A percentile compares a stretch with the other conserved stretches of the same genome.
Evolutionary conservation across 2,329 filamentous ascomycete genomes (phyloP).

Genomic region (Pseudophaeomoniella oleicola): DNA sequence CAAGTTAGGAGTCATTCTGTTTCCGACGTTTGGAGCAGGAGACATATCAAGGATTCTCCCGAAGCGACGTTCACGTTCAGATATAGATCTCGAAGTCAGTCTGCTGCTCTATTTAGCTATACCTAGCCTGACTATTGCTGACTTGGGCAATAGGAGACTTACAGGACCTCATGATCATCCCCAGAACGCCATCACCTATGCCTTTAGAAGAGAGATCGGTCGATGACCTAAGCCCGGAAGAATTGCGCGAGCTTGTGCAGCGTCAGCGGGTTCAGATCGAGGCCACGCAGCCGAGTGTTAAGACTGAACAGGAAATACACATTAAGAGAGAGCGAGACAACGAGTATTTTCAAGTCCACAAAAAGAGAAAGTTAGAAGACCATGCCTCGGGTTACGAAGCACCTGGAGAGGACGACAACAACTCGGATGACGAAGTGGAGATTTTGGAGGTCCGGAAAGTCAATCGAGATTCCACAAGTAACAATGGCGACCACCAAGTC

Average conservation of each 20-base stretch:
- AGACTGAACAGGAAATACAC: not conserved
- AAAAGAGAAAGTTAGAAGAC: not conserved
- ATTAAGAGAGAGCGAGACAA: not conserved
- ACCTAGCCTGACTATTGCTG: constrained; percentile 2
- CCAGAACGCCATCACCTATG: constrained; percentile 12
- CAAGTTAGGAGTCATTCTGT: no score
- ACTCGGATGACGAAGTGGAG: not conserved
- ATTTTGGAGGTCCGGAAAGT: no score
- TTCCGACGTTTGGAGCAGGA: no score
- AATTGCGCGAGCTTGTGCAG: constrained; percentile 11
- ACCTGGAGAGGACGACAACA: no score
- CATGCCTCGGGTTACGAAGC: no score
- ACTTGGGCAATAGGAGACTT: constrained; percentile 11
- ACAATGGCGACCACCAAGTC: no score
- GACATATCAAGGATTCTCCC: no score
- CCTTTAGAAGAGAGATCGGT: constrained; percentile 11
- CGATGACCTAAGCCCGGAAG: constrained; percentile 11
- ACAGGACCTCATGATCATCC: constrained; percentile 17
- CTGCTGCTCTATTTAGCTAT: no score
- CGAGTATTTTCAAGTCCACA: not conserved
- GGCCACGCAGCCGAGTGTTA: constrained; percentile 4
- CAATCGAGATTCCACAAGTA: no score
- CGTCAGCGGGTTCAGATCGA: constrained; percentile 6
- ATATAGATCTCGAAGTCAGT: constrained; percentile 13
- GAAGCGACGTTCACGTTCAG: constrained; percentile 14